These are phyloP conservation scores for Macrolepiota albuminosa DNA, from an alignment of 768 basidiomycete species.

Conservation along the genomic window DNA sequence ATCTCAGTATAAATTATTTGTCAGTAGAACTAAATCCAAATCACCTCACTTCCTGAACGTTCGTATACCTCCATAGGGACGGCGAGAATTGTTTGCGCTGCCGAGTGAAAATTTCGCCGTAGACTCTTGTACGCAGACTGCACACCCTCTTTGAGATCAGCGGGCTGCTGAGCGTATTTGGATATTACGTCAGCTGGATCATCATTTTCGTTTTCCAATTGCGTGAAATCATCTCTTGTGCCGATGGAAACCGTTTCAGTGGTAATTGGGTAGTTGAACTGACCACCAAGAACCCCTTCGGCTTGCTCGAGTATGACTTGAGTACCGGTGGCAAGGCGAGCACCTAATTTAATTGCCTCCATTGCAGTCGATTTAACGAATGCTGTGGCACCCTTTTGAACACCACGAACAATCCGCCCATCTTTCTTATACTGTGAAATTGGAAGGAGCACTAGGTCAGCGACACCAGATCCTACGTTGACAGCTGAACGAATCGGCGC, in stretches of 20 bases:
- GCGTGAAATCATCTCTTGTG: constrained; percentile 28
- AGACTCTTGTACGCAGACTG: constrained; percentile 90
- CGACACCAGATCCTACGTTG: constrained; percentile 95
- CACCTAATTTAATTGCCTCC: constrained; percentile 93
- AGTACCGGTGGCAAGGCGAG: constrained; percentile 91
- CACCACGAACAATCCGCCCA: constrained; percentile 83
- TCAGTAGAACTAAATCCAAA: constrained; percentile 16
- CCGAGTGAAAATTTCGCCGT: constrained; percentile 81
- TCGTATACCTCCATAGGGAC: constrained; percentile 99
- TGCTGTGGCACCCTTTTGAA: constrained; percentile 90
- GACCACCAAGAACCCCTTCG: constrained; percentile 83
- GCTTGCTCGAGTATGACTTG: constrained; percentile 97
- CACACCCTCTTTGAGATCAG: constrained; percentile 79
- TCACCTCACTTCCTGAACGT: constrained; percentile 83
- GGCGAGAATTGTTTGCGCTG: constrained; percentile 96
- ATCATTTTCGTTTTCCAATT: constrained; percentile 31
- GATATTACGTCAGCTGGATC: constrained; percentile 65
- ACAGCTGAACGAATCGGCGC: constrained; percentile 95
- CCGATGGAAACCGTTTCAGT: constrained; percentile 60
- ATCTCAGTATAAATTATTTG: constrained; percentile 2
- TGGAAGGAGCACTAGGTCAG: constrained; percentile 91
- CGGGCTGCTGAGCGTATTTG: constrained; percentile 90
- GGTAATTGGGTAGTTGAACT: constrained; percentile 60
- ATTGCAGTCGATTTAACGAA: constrained; percentile 94
- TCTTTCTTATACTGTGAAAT: constrained; percentile 99